Percentiles rank a stretch among this genome's conserved stretches.
Evolutionary conservation across 1,284 basidiomycete genomes (phyloP).

Genomic region (Ganoderma lucidum): DNA sequence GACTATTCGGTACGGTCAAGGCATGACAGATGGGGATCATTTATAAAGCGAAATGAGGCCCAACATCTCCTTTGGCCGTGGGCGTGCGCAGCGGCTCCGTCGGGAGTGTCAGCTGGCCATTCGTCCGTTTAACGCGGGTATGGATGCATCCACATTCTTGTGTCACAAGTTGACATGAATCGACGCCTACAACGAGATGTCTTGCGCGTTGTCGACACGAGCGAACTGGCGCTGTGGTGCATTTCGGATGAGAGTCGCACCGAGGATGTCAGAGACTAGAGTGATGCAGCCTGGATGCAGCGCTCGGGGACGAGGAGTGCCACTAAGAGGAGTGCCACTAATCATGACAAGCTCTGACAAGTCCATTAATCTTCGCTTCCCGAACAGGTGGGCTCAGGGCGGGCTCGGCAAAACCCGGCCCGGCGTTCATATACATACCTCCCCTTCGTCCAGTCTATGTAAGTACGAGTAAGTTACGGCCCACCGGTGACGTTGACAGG

Average conservation of each 20-base stretch:
- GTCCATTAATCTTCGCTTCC: neutral
- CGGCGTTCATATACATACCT: neutral
- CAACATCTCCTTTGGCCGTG: neutral
- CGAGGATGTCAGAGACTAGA: neutral
- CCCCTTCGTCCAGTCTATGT: neutral
- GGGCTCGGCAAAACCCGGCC: neutral
- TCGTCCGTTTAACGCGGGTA: constrained; percentile 3
- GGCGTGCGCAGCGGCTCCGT: neutral
- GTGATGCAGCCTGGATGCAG: neutral
- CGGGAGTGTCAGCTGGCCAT: constrained; percentile 2
- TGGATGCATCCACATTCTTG: neutral
- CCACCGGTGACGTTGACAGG: too few relatives aligned
- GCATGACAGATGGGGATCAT: neutral
- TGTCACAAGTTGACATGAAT: neutral
- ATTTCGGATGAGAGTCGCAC: neutral
- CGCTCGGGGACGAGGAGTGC: neutral
- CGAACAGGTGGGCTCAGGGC: neutral
- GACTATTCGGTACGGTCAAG: neutral
- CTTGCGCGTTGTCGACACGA: neutral
- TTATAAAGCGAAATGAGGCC: neutral
- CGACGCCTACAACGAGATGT: neutral
- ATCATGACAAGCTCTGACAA: too few relatives aligned
- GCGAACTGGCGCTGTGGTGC: neutral
- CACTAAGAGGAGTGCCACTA: too few relatives aligned
- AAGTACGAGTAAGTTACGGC: too few relatives aligned